Percentiles rank a stretch among this genome's conserved stretches.
Conservation (phyloP, 345 rosid species). For the Firmiana major region DNA sequence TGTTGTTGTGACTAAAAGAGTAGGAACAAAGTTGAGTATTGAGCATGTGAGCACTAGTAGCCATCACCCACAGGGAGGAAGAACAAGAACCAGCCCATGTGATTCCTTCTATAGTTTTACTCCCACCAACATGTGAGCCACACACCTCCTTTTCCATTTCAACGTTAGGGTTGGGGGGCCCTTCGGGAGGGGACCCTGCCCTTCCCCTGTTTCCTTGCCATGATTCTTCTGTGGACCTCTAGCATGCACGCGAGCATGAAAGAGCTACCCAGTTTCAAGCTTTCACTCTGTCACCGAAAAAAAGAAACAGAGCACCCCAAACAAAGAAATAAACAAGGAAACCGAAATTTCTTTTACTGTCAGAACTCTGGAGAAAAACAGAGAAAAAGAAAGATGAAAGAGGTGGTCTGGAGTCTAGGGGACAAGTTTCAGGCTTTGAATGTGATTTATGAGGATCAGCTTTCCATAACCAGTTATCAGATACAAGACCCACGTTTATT, state of each 20-base stretch:
- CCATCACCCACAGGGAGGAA: not conserved
- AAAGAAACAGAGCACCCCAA: not conserved
- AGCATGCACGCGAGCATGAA: conserved; percentile 14
- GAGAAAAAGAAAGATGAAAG: not conserved
- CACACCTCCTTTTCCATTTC: conserved; percentile 1
- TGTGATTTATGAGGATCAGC: not conserved
- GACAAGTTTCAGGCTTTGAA: conserved; percentile 11
- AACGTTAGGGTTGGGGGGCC: not conserved
- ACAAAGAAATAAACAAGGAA: not conserved
- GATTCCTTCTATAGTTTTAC: conserved; percentile 16
- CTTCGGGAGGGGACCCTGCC: not conserved
- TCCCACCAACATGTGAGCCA: conserved; percentile 33
- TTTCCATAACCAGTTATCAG: not conserved
- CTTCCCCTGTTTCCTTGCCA: not conserved
- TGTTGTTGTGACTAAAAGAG: conserved; percentile 8
- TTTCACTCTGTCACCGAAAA: not conserved
- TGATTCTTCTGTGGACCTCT: conserved; percentile 8
- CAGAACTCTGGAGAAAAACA: not conserved
- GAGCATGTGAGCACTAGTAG: conserved; percentile 11
- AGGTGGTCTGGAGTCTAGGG: not conserved
- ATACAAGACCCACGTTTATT: too few relatives aligned
- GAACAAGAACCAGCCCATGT: conserved; percentile 24
- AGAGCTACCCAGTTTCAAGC: not conserved
- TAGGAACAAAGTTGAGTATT: conserved; percentile 1
- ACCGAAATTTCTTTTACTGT: not conserved